Evolutionary conservation across 805 yeast species (phyloP).

Genomic region (Lachancea nothofagi): DNA sequence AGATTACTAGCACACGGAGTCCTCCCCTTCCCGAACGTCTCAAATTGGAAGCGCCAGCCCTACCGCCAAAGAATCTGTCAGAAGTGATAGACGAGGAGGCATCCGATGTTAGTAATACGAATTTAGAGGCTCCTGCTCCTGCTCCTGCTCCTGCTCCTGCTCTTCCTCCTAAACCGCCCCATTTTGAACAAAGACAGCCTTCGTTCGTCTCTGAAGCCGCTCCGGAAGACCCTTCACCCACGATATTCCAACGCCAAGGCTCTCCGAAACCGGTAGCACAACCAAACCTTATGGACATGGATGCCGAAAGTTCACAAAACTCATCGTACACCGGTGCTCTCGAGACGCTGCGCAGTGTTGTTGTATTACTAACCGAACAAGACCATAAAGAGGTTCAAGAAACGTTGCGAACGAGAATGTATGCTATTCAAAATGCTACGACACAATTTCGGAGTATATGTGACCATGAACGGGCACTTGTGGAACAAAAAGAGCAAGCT

Average conservation of each 20-base stretch:
- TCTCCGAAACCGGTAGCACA: background rate
- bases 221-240: background rate
- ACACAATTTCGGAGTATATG: constrained; percentile 36
- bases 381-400: constrained; percentile 11
- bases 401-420: constrained; percentile 10
- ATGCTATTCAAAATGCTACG: constrained; percentile 31
- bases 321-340: constrained; percentile 17
- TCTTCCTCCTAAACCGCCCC: constrained; percentile 28
- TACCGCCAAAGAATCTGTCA: background rate
- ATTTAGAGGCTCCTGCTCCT: background rate
- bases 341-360: constrained; percentile 10
- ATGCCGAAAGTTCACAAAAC: background rate
- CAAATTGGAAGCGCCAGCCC: background rate
- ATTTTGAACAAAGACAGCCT: background rate
- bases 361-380: constrained; percentile 12
- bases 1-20: background rate
- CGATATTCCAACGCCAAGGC: background rate
- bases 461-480: constrained; percentile 30
- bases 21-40: constrained; percentile 6
- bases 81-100: background rate
- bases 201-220: background rate
- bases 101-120: background rate
- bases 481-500: constrained; percentile 24
- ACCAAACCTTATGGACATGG: constrained; percentile 15
- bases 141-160: constrained; percentile 27